Evolutionary conservation across 2,329 filamentous ascomycete genomes (phyloP).

Genomic region (Paecilomyces formosus): DNA sequence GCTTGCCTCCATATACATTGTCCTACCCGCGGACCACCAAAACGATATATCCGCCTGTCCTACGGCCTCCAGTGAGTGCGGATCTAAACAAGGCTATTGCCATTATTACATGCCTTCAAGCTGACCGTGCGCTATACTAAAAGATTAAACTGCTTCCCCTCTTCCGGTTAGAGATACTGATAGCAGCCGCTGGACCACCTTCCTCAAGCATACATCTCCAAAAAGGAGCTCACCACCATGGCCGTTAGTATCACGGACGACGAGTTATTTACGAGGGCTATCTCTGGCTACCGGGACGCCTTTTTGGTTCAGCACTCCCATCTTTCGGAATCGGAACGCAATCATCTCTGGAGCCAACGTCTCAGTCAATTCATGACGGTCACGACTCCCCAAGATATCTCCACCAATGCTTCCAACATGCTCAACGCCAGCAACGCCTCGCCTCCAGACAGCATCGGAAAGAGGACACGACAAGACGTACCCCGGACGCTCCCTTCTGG

Average conservation of each 20-base stretch:
- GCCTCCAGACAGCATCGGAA: constrained; percentile 27
- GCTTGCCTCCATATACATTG: neutral
- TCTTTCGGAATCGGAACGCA: constrained; percentile 33
- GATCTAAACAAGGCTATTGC: neutral
- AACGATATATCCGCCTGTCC: neutral
- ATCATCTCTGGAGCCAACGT: constrained; percentile 32
- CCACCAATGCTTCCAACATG: constrained; percentile 5
- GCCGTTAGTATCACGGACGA: constrained; percentile 29
- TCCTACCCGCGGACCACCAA: neutral
- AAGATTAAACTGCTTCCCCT: neutral
- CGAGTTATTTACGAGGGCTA: constrained; percentile 32
- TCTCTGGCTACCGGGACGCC: constrained; percentile 33
- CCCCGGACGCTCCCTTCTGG: constrained; percentile 32
- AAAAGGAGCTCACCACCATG: constrained; percentile 19
- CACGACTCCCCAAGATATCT: neutral
- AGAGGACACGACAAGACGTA: constrained; percentile 35
- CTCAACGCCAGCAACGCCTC: constrained; percentile 10
- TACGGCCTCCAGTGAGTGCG: neutral
- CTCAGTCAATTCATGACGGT: constrained; percentile 31
- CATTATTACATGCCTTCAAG: neutral
- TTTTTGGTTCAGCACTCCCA: constrained; percentile 36
- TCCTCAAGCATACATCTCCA: constrained; percentile 3
- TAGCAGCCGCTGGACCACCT: constrained; percentile 15
- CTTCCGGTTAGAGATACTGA: constrained; percentile 18
- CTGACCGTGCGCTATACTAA: neutral